These are phyloP conservation scores for Letharia columbiana DNA, from an alignment of 495 filamentous ascomycete genomes.

Conservation along the genomic window DNA sequence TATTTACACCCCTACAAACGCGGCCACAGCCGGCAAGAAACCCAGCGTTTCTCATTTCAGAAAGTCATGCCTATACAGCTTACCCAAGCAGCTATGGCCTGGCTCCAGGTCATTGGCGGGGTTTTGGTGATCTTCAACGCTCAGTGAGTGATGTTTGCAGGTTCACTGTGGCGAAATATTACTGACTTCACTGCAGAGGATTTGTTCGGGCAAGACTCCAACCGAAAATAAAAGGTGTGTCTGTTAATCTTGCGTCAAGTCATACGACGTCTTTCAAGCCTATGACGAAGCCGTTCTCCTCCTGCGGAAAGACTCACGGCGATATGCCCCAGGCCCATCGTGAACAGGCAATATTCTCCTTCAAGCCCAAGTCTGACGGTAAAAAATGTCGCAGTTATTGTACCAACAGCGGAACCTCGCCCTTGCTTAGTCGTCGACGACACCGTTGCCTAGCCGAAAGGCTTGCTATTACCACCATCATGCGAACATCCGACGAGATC, in stretches of 20 bases:
- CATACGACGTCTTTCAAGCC: slow-evolving; percentile 33
- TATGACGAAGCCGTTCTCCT: slow-evolving; percentile 34
- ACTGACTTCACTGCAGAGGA: not conserved
- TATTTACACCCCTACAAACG: not conserved
- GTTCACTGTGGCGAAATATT: not conserved
- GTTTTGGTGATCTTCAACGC: slow-evolving; percentile 20
- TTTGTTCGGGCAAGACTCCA: not conserved
- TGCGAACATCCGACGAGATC: not conserved
- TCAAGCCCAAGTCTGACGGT: too few relatives aligned
- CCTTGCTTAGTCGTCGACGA: not conserved
- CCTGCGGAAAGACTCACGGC: not conserved
- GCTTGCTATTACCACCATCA: not conserved
- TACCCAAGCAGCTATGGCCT: not conserved
- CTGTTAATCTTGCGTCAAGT: slow-evolving; percentile 10
- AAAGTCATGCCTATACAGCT: not conserved
- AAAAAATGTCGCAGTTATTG: too few relatives aligned
- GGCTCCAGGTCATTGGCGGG: slow-evolving; percentile 16
- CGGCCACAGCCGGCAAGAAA: not conserved
- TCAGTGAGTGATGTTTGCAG: slow-evolving; percentile 4
- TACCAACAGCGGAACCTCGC: too few relatives aligned
- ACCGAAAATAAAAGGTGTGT: not conserved
- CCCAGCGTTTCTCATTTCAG: too few relatives aligned
- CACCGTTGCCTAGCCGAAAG: not conserved
- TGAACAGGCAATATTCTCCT: too few relatives aligned
- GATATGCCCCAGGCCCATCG: too few relatives aligned